Percentiles rank a stretch among this genome's conserved stretches.
Conservation (phyloP, 1,284 basidiomycete species). For the Irpex sp. region DNA sequence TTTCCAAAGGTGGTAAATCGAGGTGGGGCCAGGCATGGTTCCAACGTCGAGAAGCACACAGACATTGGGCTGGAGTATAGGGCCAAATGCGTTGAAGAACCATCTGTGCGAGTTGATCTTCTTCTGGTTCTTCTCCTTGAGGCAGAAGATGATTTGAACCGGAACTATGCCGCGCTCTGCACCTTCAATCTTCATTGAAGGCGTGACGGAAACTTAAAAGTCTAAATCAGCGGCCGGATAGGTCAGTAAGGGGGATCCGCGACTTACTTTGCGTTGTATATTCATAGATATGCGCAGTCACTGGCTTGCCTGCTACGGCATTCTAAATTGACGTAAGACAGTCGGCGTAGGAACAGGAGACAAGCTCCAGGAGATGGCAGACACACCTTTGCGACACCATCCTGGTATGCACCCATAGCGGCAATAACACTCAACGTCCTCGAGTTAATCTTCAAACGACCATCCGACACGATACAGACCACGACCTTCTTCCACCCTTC, state of each 20-base stretch:
- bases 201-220: constrained; percentile 72
- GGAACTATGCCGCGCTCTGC: constrained; percentile 81
- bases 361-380: background rate
- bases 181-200: constrained; percentile 79
- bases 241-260: background rate
- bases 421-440: constrained; percentile 84
- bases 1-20: constrained; percentile 96
- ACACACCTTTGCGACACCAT: constrained; percentile 81
- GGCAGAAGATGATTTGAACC: constrained; percentile 91
- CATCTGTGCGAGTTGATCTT: constrained; percentile 94
- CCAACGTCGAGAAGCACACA: constrained; percentile 95
- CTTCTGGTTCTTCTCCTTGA: constrained; percentile 92
- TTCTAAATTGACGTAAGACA: constrained; percentile 42
- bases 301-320: constrained; percentile 80
- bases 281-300: constrained; percentile 93
- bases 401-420: constrained; percentile 81
- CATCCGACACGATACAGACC: constrained; percentile 67
- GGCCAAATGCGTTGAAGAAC: constrained; percentile 88
- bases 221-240: constrained; percentile 9
- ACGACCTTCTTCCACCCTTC: constrained; percentile 96
- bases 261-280: constrained; percentile 84
- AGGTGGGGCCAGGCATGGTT: constrained; percentile 85
- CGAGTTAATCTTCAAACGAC: constrained; percentile 82
- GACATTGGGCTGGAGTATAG: constrained; percentile 81
- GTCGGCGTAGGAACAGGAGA: background rate